A percentile compares a stretch with the other conserved stretches of the same genome.
These are phyloP conservation scores for Tetrahymena malaccensis DNA, from an alignment of 73 alveolate species.

Conservation along the genomic window DNA sequence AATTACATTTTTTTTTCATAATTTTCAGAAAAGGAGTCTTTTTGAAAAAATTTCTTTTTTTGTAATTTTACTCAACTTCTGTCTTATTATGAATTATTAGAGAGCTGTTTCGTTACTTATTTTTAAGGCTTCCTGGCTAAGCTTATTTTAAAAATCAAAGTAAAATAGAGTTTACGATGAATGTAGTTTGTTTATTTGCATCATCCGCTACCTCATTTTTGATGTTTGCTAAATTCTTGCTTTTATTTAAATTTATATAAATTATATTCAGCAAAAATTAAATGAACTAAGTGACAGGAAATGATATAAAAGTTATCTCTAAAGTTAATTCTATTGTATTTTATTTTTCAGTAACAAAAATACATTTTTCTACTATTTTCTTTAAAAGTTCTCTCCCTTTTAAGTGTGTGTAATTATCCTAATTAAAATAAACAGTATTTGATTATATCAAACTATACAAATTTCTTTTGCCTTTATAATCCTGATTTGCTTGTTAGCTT, in stretches of 20 bases:
- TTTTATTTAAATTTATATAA: too few species aligned
- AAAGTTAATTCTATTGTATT: background rate
- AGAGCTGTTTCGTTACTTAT: too few species aligned
- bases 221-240: background rate
- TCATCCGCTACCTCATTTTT: background rate
- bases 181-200: background rate
- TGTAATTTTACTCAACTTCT: background rate
- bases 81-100: background rate
- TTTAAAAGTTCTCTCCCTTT: background rate
- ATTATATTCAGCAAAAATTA: background rate
- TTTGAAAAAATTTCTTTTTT: background rate
- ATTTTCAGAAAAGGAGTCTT: background rate
- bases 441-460: too few species aligned
- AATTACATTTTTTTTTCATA: background rate
- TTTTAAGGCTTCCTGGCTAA: background rate
- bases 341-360: background rate
- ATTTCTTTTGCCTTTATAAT: background rate
- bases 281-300: background rate
- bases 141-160: background rate
- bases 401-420: background rate
- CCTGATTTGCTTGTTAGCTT: background rate
- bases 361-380: background rate
- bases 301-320: too few species aligned
- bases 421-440: background rate
- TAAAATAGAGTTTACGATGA: too few species aligned